A percentile compares a stretch with the other conserved stretches of the same genome.
Conservation (phyloP, 768 basidiomycete species). For the Mycena galopus region DNA sequence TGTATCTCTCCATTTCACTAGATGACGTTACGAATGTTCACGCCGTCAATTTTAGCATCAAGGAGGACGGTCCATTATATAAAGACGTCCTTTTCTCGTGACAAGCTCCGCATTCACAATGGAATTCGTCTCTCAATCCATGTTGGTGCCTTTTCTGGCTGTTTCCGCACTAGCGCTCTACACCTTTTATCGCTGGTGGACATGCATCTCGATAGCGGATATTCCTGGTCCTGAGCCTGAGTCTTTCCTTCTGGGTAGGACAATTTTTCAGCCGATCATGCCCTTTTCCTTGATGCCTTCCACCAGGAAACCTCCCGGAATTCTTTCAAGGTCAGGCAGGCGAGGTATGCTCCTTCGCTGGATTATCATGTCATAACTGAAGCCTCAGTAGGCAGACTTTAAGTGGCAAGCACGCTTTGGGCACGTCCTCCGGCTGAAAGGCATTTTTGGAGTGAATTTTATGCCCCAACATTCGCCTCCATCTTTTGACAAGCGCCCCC, state of each 20-base stretch:
- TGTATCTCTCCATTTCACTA: not conserved
- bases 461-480: not conserved
- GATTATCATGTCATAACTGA: not conserved
- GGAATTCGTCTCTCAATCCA: slow-evolving; percentile 1
- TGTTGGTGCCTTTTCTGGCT: not conserved
- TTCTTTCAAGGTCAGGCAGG: slow-evolving; percentile 65
- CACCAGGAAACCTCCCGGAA: slow-evolving; percentile 53
- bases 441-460: slow-evolving; percentile 39
- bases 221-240: slow-evolving; percentile 65
- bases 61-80: too few species aligned
- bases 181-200: slow-evolving; percentile 49
- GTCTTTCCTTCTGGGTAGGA: slow-evolving; percentile 62
- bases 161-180: slow-evolving; percentile 48
- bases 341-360: slow-evolving; percentile 47
- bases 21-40: too few species aligned
- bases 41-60: not conserved
- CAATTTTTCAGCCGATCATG: not conserved
- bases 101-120: not conserved
- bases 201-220: slow-evolving; percentile 57
- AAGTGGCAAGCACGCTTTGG: slow-evolving; percentile 50
- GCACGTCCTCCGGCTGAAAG: slow-evolving; percentile 62
- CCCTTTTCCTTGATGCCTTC: not conserved
- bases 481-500: slow-evolving; percentile 30
- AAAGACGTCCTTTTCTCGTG: not conserved
- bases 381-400: slow-evolving; percentile 57